Evolutionary conservation across 73 alveolate species (phyloP).

Genomic region (Stentor roeselii): DNA sequence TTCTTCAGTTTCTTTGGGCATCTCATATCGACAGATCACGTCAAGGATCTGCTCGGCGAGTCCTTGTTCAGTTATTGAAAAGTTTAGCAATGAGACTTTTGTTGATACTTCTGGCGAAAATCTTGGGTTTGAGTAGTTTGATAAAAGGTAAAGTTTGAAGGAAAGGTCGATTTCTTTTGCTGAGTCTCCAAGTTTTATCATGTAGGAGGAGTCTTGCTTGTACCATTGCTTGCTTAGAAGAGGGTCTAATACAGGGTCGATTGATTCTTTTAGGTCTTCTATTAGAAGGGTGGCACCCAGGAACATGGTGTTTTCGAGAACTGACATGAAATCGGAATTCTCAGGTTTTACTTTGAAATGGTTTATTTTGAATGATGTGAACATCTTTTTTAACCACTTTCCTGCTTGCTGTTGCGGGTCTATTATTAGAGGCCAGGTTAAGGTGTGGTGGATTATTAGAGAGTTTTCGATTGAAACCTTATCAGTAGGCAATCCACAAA

Average conservation of each 20-base stretch:
- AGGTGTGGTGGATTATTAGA: constrained; percentile 78
- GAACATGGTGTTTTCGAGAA: constrained; percentile 62
- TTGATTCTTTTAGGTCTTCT: constrained; percentile 82
- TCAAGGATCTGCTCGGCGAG: constrained; percentile 91
- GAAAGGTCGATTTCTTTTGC: constrained; percentile 77
- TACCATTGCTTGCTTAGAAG: constrained; percentile 68
- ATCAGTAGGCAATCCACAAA: constrained; percentile 91
- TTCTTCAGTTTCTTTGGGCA: constrained; percentile 88
- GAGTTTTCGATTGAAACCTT: constrained; percentile 90
- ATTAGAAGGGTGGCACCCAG: constrained; percentile 84
- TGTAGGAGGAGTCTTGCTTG: constrained; percentile 64
- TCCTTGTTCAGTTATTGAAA: constrained; percentile 96
- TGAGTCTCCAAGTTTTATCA: constrained; percentile 74
- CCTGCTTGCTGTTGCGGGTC: constrained; percentile 96
- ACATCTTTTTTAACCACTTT: constrained; percentile 75
- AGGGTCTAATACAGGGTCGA: constrained; percentile 92
- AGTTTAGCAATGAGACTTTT: constrained; percentile 92
- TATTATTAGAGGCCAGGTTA: constrained; percentile 88
- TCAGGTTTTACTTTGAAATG: constrained; percentile 34
- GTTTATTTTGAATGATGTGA: constrained; percentile 41
- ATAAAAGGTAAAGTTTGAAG: constrained; percentile 86
- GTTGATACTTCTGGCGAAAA: constrained; percentile 93
- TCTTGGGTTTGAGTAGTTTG: constrained; percentile 94
- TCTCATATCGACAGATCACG: constrained; percentile 89
- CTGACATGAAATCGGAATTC: constrained; percentile 62